Base-by-base conservation (phyloP, 148 eudicot genomes). In the Beta vulgaris region DNA sequence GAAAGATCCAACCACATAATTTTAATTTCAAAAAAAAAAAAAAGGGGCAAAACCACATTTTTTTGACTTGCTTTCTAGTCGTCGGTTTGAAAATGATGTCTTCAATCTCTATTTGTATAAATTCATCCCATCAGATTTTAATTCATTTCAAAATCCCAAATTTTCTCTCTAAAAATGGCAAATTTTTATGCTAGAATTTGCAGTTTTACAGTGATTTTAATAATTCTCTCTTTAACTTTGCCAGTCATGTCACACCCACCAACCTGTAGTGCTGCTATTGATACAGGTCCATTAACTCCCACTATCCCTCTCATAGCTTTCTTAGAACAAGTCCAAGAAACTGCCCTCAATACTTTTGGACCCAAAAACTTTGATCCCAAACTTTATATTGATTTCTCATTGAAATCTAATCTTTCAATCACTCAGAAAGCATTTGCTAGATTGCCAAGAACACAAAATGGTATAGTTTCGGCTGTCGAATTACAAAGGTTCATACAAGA, bases 271-370 rank as follows among this genome's bases (percentile, higher is more conserved):
- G 6, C 40, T 18, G 9, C 42, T 12, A 6, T 15, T 55, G 80
- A 81, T 35, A 59, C 79, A 21, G 86, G 89, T 67, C 88, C 85
- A 3, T 85, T 84, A 35, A 77, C 83, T 4, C 77, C 88, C 66
- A 79, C 88, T 31, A 85, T 81, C 32, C 87, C 93, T 26, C 80
- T 94, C 11, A 77, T 91, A 68, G 40, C 57, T 28, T 88, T 88
- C 76, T 89, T 91, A 25, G 86, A 87, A 69, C 69, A 40, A 31
- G 26, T 93, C 9, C 98, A 91, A 79, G 80, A 78, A 65, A 82
- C 88, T 23, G 98, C 98, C 3, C 85, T 91, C 2, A 68, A 71
- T 9, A 83, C 94, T 5, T 88, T 80, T 80, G 98, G 98, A 31
- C 79, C 58, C 71, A 75, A 65, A 1, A 79, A 79, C 23, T 93